These are phyloP conservation scores for Neoboletus magnificus DNA, from an alignment of 768 basidiomycete species.

Conservation along the genomic window DNA sequence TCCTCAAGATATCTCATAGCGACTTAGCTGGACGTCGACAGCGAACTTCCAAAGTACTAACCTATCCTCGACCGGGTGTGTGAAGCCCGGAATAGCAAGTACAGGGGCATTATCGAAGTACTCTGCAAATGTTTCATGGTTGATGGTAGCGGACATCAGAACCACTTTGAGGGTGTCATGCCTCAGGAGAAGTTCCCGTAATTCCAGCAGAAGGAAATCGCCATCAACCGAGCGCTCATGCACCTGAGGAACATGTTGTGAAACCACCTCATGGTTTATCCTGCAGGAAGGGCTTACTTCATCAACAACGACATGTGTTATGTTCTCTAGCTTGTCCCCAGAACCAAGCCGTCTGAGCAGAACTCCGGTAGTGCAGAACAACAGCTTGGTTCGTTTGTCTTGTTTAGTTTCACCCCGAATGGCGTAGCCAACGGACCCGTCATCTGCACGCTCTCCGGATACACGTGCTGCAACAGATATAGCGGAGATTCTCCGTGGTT, in stretches of 20 bases:
- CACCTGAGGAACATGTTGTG: conserved; percentile 45
- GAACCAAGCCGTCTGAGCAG: conserved; percentile 73
- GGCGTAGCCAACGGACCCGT: conserved; percentile 81
- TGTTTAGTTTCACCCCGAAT: conserved; percentile 84
- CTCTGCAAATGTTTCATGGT: conserved; percentile 76
- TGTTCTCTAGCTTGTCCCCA: conserved; percentile 63
- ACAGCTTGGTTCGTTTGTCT: conserved; percentile 60
- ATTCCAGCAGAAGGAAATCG: conserved; percentile 82
- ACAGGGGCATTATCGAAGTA: conserved; percentile 84
- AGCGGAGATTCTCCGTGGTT: conserved; percentile 86
- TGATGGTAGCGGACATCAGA: conserved; percentile 95
- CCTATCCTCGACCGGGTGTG: conserved; percentile 76
- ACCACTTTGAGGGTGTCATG: conserved; percentile 73
- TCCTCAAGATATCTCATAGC: conserved; percentile 79
- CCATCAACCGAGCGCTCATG: conserved; percentile 92
- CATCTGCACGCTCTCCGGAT: conserved; percentile 71
- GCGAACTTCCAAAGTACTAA: conserved; percentile 30
- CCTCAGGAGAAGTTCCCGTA: conserved; percentile 66
- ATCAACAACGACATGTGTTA: conserved; percentile 87
- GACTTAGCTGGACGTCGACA: neutral
- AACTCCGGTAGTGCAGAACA: conserved; percentile 96
- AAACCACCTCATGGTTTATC: neutral
- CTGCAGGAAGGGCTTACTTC: conserved; percentile 52
- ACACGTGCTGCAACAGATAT: conserved; percentile 87
- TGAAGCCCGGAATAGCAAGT: conserved; percentile 79